Base-by-base conservation (phyloP, 306 rosid species). In the Pterocarpus santalinus region DNA sequence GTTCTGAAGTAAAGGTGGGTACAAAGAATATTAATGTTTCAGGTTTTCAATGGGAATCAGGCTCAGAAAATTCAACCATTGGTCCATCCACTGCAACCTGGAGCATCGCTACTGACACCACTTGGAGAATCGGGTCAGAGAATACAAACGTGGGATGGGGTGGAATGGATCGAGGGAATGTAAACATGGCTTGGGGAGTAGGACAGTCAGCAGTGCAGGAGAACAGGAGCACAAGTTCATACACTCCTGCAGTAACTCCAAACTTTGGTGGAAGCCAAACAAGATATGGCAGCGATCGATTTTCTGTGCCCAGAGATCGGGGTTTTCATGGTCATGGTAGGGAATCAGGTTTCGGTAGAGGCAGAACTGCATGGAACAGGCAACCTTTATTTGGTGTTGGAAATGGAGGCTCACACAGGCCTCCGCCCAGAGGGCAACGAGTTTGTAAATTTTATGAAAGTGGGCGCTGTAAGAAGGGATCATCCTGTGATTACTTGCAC, bases 361-460 rank as follows among this genome's bases (percentile, higher is more conserved):
- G 90, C 86, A 86, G 95, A 85, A 39, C 58, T 68, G 63, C 39
- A 64, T 80, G 86, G 91, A 90, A 85, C 95, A 88, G 90, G 86
- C 94, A 87, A 75, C 73, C 86, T 38, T 28, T 63, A 53, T 75
- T 14, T 81, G 89, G 88, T 46, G 89, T 81, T 9, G 92, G 91
- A 53, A 85, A 81, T 80, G 90, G 97, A 79, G 88, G 83, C 73
- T 80, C 90, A 39, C 72, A 79, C 57, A 85, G 89, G 88, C 84
- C 86, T 78, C 81, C 83, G 68, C 89, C 90, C 76, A 87, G 80
- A 87, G 95, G 98, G 88, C 95, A 88, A 79, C 91, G 97, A 79
- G 84, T 95, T 53, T 95, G 99, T 95, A 95, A 90, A 91, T 93
- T 84, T 89, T 84, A 85, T 72, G 99, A 86, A 85, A 90, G 74